Conservation (phyloP, 768 basidiomycete genomes). For the Trametopsis cervina region DNA sequence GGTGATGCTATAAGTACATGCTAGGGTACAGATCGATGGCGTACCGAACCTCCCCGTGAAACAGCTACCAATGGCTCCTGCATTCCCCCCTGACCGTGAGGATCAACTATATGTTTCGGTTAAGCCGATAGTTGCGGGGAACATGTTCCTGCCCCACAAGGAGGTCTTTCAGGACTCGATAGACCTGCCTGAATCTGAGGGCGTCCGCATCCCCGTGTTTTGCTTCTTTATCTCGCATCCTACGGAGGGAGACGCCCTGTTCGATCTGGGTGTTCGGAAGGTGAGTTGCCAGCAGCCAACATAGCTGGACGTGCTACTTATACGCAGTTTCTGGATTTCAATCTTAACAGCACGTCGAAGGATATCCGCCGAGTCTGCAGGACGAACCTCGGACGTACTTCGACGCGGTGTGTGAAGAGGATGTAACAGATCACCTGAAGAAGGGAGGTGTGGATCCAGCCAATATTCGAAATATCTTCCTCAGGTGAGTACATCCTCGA, state of each 20-base stretch:
- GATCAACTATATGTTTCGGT: conserved; percentile 8
- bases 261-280: conserved; percentile 50
- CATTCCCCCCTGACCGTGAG: conserved; percentile 3
- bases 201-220: conserved; percentile 33
- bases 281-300: too few relatives aligned
- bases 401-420: not conserved
- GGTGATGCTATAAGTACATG: too few relatives aligned
- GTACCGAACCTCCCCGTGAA: too few relatives aligned
- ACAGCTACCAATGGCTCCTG: too few relatives aligned
- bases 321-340: too few relatives aligned
- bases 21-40: too few relatives aligned
- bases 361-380: not conserved
- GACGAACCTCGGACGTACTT: not conserved
- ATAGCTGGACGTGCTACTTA: too few relatives aligned
- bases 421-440: conserved; percentile 32
- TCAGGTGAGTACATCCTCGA: conserved; percentile 1
- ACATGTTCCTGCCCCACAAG: conserved; percentile 5
- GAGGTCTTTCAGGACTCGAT: conserved; percentile 8
- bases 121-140: conserved; percentile 6
- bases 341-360: conserved; percentile 5
- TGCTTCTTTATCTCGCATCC: conserved; percentile 49
- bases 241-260: conserved; percentile 31
- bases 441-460: conserved; percentile 40
- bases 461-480: conserved; percentile 36
- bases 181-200: not conserved